These are phyloP conservation scores for Kwoniella mangroviensis DNA, from an alignment of 768 basidiomycete species.

Conservation along the genomic window DNA sequence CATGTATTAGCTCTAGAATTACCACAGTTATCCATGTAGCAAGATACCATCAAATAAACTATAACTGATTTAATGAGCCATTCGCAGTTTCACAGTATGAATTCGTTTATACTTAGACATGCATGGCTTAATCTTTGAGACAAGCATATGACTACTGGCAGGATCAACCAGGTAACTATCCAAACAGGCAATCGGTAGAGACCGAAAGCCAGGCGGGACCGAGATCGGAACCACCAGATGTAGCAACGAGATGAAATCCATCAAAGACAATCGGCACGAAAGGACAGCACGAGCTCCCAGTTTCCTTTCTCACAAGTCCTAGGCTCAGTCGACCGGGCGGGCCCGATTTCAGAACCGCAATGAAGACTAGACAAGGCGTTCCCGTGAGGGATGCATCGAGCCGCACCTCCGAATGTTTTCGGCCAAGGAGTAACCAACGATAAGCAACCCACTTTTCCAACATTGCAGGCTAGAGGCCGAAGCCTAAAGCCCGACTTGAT, in stretches of 20 bases:
- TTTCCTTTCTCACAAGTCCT: slow-evolving; percentile 63
- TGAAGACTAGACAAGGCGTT: slow-evolving; percentile 56
- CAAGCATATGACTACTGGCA: slow-evolving; percentile 84
- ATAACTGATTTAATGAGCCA: slow-evolving; percentile 84
- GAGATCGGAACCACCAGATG: slow-evolving; percentile 8
- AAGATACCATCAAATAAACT: slow-evolving; percentile 77
- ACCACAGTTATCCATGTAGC: slow-evolving; percentile 80
- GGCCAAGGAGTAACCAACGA: slow-evolving; percentile 58
- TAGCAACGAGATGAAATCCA: slow-evolving; percentile 7
- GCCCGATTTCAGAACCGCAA: slow-evolving; percentile 55
- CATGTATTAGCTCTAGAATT: slow-evolving; percentile 79
- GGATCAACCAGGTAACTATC: slow-evolving; percentile 82
- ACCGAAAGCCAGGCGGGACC: slow-evolving; percentile 21
- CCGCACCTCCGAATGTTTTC: slow-evolving; percentile 58
- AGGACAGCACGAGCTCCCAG: slow-evolving; percentile 55
- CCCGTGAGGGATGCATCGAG: slow-evolving; percentile 38
- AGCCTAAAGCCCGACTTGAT: slow-evolving; percentile 12
- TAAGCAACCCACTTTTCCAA: slow-evolving; percentile 58
- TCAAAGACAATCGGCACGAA: not conserved
- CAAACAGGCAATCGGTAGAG: slow-evolving; percentile 39
- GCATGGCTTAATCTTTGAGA: slow-evolving; percentile 84
- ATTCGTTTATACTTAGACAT: slow-evolving; percentile 77
- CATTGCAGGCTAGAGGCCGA: slow-evolving; percentile 27
- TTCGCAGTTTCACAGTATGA: slow-evolving; percentile 79
- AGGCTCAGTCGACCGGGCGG: slow-evolving; percentile 55